Base-by-base conservation (phyloP, 2,329 filamentous ascomycete species). In the Cercospora sesami region DNA sequence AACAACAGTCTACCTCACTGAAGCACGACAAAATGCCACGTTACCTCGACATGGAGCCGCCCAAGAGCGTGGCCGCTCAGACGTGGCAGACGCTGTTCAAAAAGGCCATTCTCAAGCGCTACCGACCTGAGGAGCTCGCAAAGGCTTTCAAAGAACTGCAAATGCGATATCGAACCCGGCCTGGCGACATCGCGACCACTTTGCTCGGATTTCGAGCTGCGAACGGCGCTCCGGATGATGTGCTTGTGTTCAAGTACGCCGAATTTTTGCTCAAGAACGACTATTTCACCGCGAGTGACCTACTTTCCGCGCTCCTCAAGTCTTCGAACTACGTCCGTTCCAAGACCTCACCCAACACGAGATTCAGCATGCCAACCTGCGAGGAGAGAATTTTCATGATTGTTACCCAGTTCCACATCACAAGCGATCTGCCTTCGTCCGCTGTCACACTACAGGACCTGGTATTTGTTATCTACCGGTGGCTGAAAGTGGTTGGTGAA, bases 351-450 rank as follows among this genome's bases (percentile, higher is more conserved):
- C 48, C 63, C 21, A 60, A 31, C 39, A 65, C 39, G 48, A 66
- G 51, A 55, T 53, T 61, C n/a, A 73, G 72, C 12, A 60, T 76
- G 21, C 74, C 75, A 16, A 70, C 73, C 0, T 75, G 73, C 60
- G 77, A 79, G 63, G 78, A 79, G 63, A 68, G 72, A 16, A 74
- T 77, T 3, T 76, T 79, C 59, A 70, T 68, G 28, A 64, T 77
- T 14, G 63, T 79, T 16, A 70, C 72, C 5, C 72, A 75, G 21
- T 63, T 75, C 21, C 69, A 77, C 53, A 64, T 73, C 12, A 67
- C 64, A 5, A 66, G 69, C 7, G 68, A 71, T 21, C 60, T 76
- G 12, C 71, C 74, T 16, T 61, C 60, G 26, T 30, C 67, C 28
- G 31, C 68, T 1, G 60, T 63, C 60, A 73, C 72, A 30, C 64